These are phyloP conservation scores for Ascochyta viciae-villosae DNA, from an alignment of 2,329 filamentous ascomycete genomes.

Conservation along the genomic window DNA sequence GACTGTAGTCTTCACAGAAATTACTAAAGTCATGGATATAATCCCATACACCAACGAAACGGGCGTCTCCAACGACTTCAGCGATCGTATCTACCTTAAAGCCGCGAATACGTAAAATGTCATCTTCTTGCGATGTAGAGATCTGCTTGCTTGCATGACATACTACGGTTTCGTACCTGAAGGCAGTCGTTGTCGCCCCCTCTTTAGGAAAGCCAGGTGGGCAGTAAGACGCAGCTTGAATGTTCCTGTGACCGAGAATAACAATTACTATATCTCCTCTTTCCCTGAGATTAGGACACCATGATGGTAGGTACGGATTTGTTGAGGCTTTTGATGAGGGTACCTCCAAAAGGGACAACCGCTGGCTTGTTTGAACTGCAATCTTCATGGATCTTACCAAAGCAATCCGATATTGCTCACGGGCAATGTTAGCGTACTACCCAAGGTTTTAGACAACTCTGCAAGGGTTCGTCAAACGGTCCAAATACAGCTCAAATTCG, in stretches of 20 bases:
- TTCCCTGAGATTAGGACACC: slow-evolving; percentile 4
- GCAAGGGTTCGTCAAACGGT: not conserved
- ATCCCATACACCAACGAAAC: not conserved
- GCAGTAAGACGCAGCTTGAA: not conserved
- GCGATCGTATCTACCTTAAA: slow-evolving; percentile 6
- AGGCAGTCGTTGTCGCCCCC: not conserved
- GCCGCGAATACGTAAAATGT: not conserved
- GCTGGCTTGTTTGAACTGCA: not conserved
- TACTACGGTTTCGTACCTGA: not conserved
- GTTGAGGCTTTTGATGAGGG: not conserved
- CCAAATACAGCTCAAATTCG: slow-evolving; percentile 9
- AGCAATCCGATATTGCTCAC: not conserved
- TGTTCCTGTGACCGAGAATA: not conserved
- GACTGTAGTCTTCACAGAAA: not conserved
- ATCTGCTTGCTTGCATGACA: not conserved
- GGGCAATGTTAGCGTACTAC: slow-evolving; percentile 5
- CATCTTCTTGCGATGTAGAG: not conserved
- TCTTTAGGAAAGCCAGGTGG: not conserved
- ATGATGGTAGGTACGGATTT: not conserved
- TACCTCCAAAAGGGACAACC: not conserved
- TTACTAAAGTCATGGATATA: not conserved
- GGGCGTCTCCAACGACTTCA: not conserved
- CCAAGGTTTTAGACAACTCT: not conserved
- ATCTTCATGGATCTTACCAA: not conserved
- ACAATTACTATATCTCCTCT: not conserved